A percentile compares a stretch with the other conserved stretches of the same genome.
These are phyloP conservation scores for Fusarium algeriense DNA, from an alignment of 2,329 filamentous ascomycete species.

Conservation along the genomic window DNA sequence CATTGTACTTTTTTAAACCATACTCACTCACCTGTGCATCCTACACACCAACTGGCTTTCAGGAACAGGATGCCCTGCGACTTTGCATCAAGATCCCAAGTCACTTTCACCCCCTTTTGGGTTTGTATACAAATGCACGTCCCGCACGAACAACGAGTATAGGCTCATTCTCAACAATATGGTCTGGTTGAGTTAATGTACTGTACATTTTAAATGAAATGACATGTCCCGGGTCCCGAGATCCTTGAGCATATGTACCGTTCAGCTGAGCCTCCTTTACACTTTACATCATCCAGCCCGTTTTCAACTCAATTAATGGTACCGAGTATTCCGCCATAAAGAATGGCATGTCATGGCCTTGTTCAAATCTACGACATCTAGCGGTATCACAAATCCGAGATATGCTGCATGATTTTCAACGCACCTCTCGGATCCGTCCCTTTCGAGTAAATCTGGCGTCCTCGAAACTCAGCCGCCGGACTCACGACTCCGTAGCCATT, in stretches of 20 bases:
- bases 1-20: constrained; percentile 39
- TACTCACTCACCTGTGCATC: constrained; percentile 28
- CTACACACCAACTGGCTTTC: constrained; percentile 25
- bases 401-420: constrained; percentile 29
- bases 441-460: constrained; percentile 13
- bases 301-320: neutral
- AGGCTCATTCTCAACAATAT: constrained; percentile 37
- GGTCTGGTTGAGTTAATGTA: constrained; percentile 32
- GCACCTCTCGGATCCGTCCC: constrained; percentile 40
- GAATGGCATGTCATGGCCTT: constrained; percentile 36
- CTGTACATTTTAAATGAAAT: constrained; percentile 24
- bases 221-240: constrained; percentile 29
- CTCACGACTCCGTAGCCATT: constrained; percentile 30
- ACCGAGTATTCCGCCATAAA: constrained; percentile 27
- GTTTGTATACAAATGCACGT: constrained; percentile 29
- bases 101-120: constrained; percentile 29
- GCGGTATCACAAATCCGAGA: constrained; percentile 35
- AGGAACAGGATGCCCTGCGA: constrained; percentile 28
- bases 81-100: constrained; percentile 31
- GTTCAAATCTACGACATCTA: constrained; percentile 20
- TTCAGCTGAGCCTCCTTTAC: constrained; percentile 27
- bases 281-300: constrained; percentile 4
- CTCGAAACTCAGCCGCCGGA: constrained; percentile 25
- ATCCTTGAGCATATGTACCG: constrained; percentile 37
- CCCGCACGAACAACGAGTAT: constrained; percentile 29